These are phyloP conservation scores for Flaveria trinervia DNA, from an alignment of 129 eudicot species.

Conservation along the genomic window DNA sequence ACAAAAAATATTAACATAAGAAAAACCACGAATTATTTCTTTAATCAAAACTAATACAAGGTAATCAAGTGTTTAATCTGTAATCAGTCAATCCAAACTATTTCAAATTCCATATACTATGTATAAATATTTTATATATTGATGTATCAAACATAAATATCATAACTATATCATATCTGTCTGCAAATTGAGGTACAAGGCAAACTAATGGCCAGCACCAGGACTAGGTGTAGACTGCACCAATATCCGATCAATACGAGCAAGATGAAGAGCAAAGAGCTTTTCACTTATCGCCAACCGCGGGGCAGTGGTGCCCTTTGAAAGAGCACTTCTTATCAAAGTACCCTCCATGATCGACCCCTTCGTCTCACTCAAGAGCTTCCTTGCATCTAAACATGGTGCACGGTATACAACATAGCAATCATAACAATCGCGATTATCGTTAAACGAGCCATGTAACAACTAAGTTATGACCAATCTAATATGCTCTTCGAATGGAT, in stretches of 20 bases:
- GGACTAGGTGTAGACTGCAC: slow-evolving; percentile 62
- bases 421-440: slow-evolving; percentile 18
- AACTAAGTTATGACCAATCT: slow-evolving; percentile 1
- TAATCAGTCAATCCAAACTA: neutral
- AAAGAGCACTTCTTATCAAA: slow-evolving; percentile 14
- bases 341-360: slow-evolving; percentile 7
- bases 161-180: slow-evolving; percentile 19
- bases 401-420: slow-evolving; percentile 32
- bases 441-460: slow-evolving; percentile 46
- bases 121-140: neutral
- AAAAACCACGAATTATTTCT: too few species aligned
- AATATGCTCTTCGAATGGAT: neutral
- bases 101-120: neutral
- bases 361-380: slow-evolving; percentile 30
- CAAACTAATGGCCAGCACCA: slow-evolving; percentile 47
- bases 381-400: slow-evolving; percentile 49
- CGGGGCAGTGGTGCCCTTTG: slow-evolving; percentile 19
- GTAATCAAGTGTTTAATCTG: neutral
- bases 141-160: slow-evolving; percentile 17
- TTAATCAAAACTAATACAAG: neutral
- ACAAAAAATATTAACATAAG: too few species aligned
- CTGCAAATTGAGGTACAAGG: neutral
- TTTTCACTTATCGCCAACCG: slow-evolving; percentile 27
- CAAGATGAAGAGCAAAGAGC: slow-evolving; percentile 34
- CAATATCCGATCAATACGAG: slow-evolving; percentile 34